These are phyloP conservation scores for Beauveria medogensis DNA, from an alignment of 2,329 filamentous ascomycete species.

Conservation along the genomic window DNA sequence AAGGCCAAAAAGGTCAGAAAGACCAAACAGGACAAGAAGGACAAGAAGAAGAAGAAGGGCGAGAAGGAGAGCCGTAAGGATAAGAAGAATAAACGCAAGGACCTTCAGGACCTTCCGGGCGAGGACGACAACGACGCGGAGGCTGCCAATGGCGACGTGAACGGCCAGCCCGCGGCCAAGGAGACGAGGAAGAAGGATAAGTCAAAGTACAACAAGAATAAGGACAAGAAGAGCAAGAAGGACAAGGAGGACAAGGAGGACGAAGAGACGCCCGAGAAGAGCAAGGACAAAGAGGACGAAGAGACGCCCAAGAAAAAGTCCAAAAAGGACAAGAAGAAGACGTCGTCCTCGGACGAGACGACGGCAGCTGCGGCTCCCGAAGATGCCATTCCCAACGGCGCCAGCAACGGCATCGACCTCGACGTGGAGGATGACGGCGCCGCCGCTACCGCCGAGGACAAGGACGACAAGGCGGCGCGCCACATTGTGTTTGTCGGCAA, in stretches of 20 bases:
- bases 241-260: conserved; percentile 22
- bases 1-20: conserved; percentile 22
- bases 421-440: conserved; percentile 13
- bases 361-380: conserved; percentile 11
- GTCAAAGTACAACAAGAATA: conserved; percentile 13
- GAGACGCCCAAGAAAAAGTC: conserved; percentile 14
- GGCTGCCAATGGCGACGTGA: conserved; percentile 16
- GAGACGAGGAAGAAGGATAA: conserved; percentile 18
- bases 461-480: conserved; percentile 20
- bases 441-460: conserved; percentile 11
- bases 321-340: conserved; percentile 19
- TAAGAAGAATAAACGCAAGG: conserved; percentile 33
- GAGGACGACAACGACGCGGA: conserved; percentile 20
- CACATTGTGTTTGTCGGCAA: conserved; percentile 52
- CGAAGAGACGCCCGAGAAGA: conserved; percentile 16
- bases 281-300: conserved; percentile 22
- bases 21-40: conserved; percentile 23
- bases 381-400: conserved; percentile 26
- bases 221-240: conserved; percentile 24
- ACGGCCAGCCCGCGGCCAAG: conserved; percentile 16
- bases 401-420: conserved; percentile 12
- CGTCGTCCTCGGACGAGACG: conserved; percentile 11
- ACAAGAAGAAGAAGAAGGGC: conserved; percentile 28
- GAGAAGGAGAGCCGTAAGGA: conserved; percentile 28
- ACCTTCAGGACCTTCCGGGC: conserved; percentile 29